phyloP scores from a whole-genome alignment of 208 protist genomes.

The Vickermania ingenoplastis region DNA sequence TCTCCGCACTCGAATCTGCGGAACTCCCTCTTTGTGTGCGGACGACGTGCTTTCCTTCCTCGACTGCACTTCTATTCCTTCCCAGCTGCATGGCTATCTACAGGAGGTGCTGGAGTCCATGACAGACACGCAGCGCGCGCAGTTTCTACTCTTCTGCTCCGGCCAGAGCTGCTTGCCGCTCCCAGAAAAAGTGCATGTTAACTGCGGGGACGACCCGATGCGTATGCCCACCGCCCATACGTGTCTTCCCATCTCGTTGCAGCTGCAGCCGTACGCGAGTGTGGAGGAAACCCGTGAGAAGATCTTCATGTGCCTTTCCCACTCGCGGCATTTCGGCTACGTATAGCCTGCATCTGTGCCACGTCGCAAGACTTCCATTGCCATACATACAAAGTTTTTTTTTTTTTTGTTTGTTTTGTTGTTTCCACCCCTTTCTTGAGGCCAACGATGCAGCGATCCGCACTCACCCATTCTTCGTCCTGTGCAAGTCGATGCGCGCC shows the following conservation, averaged over 20 bases:
- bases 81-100: slow-evolving; percentile 37
- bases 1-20: slow-evolving; percentile 73
- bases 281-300: slow-evolving; percentile 39
- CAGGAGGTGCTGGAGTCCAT: slow-evolving; percentile 44
- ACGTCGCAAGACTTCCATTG: slow-evolving; percentile 1
- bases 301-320: slow-evolving; percentile 47
- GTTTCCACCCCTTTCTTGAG: too few relatives aligned
- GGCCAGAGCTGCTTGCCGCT: slow-evolving; percentile 77
- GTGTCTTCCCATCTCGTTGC: slow-evolving; percentile 80
- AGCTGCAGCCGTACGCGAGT: slow-evolving; percentile 63
- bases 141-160: slow-evolving; percentile 80
- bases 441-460: too few relatives aligned
- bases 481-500: too few relatives aligned
- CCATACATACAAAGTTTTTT: neutral
- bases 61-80: slow-evolving; percentile 41
- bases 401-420: too few relatives aligned
- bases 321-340: slow-evolving; percentile 77
- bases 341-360: slow-evolving; percentile 25
- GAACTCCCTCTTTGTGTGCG: slow-evolving; percentile 25
- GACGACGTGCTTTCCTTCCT: slow-evolving; percentile 66
- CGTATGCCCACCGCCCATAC: slow-evolving; percentile 81
- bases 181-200: slow-evolving; percentile 70
- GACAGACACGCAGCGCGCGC: slow-evolving; percentile 36
- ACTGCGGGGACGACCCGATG: slow-evolving; percentile 63
- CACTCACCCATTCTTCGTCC: too few relatives aligned